phyloP scores from a whole-genome alignment of 306 rosid species.

The Arachis stenosperma region DNA sequence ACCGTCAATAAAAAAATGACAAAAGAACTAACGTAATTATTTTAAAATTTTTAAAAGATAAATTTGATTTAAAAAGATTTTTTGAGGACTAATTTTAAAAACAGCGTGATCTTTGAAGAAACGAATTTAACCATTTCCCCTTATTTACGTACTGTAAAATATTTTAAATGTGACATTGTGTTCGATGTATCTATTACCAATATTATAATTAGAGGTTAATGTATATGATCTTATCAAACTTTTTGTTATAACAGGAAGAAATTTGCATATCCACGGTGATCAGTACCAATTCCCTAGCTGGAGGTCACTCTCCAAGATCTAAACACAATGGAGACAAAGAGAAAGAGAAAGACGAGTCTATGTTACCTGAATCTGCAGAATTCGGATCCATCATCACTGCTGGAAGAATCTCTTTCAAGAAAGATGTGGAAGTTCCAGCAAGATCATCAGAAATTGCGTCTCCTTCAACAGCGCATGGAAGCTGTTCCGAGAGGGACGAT shows the following conservation, averaged over 20 bases:
- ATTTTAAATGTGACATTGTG: too few species aligned
- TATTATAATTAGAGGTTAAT: background rate
- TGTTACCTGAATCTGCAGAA: slow-evolving; percentile 56
- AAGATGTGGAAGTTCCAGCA: slow-evolving; percentile 48
- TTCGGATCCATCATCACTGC: slow-evolving; percentile 31
- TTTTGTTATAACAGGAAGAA: slow-evolving; percentile 57
- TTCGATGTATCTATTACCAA: too few species aligned
- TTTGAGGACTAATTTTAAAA: too few species aligned
- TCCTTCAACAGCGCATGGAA: slow-evolving; percentile 49
- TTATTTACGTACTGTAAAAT: too few species aligned
- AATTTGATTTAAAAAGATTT: too few species aligned
- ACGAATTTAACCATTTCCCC: too few species aligned
- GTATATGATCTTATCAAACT: background rate
- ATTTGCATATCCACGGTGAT: slow-evolving; percentile 45
- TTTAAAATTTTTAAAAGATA: too few species aligned
- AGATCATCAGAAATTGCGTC: slow-evolving; percentile 28
- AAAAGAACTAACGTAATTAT: too few species aligned
- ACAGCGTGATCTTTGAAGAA: too few species aligned
- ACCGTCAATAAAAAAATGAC: too few species aligned
- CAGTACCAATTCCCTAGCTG: slow-evolving; percentile 40
- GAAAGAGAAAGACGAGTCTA: slow-evolving; percentile 58
- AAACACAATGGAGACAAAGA: slow-evolving; percentile 33
- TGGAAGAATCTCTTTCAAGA: slow-evolving; percentile 47
- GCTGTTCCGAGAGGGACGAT: slow-evolving; percentile 49
- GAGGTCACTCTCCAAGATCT: slow-evolving; percentile 47